These are phyloP conservation scores for Vanrija humicola DNA, from an alignment of 1,284 basidiomycete genomes.

Conservation along the genomic window DNA sequence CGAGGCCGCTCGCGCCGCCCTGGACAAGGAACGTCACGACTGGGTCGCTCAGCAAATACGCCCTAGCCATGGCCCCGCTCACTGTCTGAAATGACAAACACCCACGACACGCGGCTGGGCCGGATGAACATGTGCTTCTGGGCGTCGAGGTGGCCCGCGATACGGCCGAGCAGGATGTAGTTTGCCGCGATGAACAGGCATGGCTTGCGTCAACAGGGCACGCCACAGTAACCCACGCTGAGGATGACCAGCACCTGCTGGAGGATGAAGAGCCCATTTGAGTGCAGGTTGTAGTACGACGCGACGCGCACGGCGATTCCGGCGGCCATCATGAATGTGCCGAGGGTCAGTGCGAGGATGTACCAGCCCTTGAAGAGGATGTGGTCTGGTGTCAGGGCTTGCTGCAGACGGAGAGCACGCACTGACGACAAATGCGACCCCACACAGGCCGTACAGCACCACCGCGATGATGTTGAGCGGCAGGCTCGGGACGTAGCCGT, in stretches of 20 bases:
- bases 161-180: conserved; percentile 62
- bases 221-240: neutral
- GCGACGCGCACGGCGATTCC: neutral
- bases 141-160: conserved; percentile 56
- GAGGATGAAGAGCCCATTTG: neutral
- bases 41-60: no score
- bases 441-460: no score
- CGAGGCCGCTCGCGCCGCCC: conserved; percentile 47
- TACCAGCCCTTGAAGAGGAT: neutral
- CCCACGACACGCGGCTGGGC: conserved; percentile 21
- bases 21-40: conserved; percentile 62
- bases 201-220: conserved; percentile 47
- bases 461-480: no score
- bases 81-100: conserved; percentile 54
- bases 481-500: no score
- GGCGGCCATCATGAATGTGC: neutral
- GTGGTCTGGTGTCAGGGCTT: neutral
- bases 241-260: neutral
- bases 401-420: no score
- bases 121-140: conserved; percentile 44
- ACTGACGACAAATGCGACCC: no score
- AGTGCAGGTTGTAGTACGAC: neutral
- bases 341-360: neutral
- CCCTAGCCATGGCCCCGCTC: no score
- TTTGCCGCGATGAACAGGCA: conserved; percentile 70